Percentiles rank a stretch among this genome's conserved stretches.
phyloP scores from a whole-genome alignment of 2,329 filamentous ascomycete species.

The Dactylellina haptotyla region DNA sequence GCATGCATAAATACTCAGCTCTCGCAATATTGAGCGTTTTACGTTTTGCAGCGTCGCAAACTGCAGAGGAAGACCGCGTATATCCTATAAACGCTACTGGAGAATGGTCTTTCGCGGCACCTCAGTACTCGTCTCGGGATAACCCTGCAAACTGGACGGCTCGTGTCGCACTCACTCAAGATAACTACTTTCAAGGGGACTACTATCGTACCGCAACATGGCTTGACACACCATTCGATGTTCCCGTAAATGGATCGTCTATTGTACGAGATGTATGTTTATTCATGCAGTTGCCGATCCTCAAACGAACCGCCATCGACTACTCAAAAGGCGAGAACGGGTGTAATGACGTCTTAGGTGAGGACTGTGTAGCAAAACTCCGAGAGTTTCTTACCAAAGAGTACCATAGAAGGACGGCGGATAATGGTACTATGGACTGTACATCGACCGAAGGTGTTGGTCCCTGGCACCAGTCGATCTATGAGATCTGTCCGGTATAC shows the following conservation, averaged over 20 bases:
- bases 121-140: slow-evolving; percentile 2
- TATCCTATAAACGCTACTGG: slow-evolving; percentile 38
- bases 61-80: background rate
- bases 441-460: background rate
- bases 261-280: slow-evolving; percentile 34
- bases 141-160: slow-evolving; percentile 32
- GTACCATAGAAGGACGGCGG: slow-evolving; percentile 1
- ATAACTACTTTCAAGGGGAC: slow-evolving; percentile 13
- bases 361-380: slow-evolving; percentile 20
- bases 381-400: background rate
- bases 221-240: slow-evolving; percentile 25
- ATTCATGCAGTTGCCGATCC: slow-evolving; percentile 9
- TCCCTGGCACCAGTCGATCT: slow-evolving; percentile 1
- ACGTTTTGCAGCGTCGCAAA: background rate
- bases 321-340: slow-evolving; percentile 30
- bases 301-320: slow-evolving; percentile 22
- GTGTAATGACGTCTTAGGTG: slow-evolving; percentile 28
- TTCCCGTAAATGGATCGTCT: slow-evolving; percentile 28
- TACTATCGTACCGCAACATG: slow-evolving; percentile 25
- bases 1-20: background rate
- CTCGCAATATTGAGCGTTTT: background rate
- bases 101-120: slow-evolving; percentile 28
- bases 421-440: slow-evolving; percentile 35
- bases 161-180: slow-evolving; percentile 21
- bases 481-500: slow-evolving; percentile 24